A percentile compares a stretch with the other conserved stretches of the same genome.
Conservation (phyloP, 169 alveolate species). For the Plasmodium blacklocki region DNA sequence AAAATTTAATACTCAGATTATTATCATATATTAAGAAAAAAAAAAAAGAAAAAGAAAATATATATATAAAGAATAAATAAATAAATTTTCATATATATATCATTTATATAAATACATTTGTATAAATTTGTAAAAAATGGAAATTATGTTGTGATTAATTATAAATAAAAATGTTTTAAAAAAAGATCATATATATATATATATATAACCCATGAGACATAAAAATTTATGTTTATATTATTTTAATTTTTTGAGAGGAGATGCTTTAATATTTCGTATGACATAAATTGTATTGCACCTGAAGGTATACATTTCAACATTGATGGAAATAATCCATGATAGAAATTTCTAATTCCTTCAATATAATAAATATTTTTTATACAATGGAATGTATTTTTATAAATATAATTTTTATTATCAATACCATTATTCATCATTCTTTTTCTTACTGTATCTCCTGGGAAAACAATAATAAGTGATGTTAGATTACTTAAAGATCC, state of each 20-base stretch:
- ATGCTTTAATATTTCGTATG: conserved; percentile 87
- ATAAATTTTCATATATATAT: no score
- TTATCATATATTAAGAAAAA: no score
- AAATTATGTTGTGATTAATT: no score
- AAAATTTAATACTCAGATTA: no score
- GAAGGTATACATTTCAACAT: conserved; percentile 89
- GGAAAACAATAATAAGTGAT: conserved; percentile 79
- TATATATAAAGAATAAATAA: no score
- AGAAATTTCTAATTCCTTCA: conserved; percentile 83
- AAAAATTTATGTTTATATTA: no score
- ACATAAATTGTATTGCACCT: conserved; percentile 90
- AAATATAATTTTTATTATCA: conserved; percentile 84
- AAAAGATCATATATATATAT: neutral
- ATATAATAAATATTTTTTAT: conserved; percentile 78
- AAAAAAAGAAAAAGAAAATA: no score
- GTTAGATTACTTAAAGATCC: conserved; percentile 80
- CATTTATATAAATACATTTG: no score
- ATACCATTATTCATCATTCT: conserved; percentile 91
- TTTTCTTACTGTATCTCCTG: conserved; percentile 91
- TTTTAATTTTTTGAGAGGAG: conserved; percentile 51
- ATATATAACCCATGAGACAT: no score
- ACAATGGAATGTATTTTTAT: conserved; percentile 83
- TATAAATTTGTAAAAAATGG: no score
- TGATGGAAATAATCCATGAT: conserved; percentile 89
- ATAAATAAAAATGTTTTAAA: no score